Conservation (phyloP, 108 stramenopile species). For the Conticribra weissflogii region DNA sequence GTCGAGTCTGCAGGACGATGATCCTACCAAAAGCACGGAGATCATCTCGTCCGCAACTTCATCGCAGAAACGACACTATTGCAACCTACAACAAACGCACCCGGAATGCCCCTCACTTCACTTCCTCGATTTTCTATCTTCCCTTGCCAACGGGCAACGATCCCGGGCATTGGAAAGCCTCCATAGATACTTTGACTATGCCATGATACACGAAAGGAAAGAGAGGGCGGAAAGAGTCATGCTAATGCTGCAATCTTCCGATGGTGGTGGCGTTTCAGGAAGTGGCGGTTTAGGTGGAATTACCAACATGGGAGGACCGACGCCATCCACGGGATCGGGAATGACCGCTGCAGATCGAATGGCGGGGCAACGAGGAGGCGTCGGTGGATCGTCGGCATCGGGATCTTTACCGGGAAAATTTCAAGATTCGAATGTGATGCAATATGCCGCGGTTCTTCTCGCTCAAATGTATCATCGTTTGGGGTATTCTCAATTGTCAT, state of each 20-base stretch:
- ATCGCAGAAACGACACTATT: neutral
- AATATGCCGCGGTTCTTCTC: slow-evolving; percentile 84
- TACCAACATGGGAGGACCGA: slow-evolving; percentile 18
- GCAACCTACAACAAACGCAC: slow-evolving; percentile 44
- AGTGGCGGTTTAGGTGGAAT: slow-evolving; percentile 15
- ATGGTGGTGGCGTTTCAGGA: slow-evolving; percentile 2
- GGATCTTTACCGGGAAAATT: slow-evolving; percentile 10
- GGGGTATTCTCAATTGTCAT: slow-evolving; percentile 72
- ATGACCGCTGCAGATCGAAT: slow-evolving; percentile 2
- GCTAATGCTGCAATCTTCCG: slow-evolving; percentile 16
- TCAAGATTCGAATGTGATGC: slow-evolving; percentile 61
- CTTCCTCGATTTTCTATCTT: slow-evolving; percentile 83
- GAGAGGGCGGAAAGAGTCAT: slow-evolving; percentile 42
- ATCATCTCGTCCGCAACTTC: neutral
- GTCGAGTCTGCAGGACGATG: neutral
- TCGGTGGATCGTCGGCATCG: no score
- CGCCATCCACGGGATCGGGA: neutral
- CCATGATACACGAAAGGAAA: slow-evolving; percentile 68
- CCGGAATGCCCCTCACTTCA: slow-evolving; percentile 86
- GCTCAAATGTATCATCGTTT: slow-evolving; percentile 75
- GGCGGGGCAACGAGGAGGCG: neutral
- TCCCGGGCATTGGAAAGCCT: slow-evolving; percentile 83
- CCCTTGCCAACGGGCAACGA: slow-evolving; percentile 75
- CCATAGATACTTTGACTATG: slow-evolving; percentile 94
- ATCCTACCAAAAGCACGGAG: neutral